A percentile compares a stretch with the other conserved stretches of the same genome.
Conservation (phyloP, 345 rosid species). For the Ceriops decandra region DNA sequence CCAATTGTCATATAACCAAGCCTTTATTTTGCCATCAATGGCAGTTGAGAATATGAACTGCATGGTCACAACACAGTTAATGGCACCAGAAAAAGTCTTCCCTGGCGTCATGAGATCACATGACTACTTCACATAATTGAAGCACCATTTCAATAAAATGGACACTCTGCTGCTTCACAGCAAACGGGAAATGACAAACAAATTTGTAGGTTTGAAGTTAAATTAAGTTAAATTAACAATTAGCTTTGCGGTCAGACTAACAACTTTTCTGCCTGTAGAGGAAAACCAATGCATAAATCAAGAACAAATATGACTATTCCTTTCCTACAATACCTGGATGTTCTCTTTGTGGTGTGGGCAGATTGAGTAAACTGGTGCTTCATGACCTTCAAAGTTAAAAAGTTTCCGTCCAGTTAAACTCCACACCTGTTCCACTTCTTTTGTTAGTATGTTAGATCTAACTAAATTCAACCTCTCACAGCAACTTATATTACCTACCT, state of each 20-base stretch:
- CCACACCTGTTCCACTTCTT: conserved; percentile 69
- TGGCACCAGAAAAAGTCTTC: not conserved
- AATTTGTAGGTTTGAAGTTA: too few species aligned
- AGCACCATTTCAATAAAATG: too few species aligned
- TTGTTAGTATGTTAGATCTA: conserved; percentile 22
- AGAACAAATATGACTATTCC: not conserved
- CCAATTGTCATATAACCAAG: conserved; percentile 78
- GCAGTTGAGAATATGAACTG: conserved; percentile 85
- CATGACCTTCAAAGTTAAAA: conserved; percentile 80
- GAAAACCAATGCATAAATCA: not conserved
- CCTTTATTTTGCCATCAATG: conserved; percentile 81
- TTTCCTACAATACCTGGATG: conserved; percentile 57
- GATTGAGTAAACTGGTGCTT: conserved; percentile 77
- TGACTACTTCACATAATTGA: too few species aligned
- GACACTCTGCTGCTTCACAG: too few species aligned
- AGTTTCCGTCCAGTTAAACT: conserved; percentile 55
- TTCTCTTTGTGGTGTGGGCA: conserved; percentile 89
- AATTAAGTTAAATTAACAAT: too few species aligned
- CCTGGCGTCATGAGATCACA: not conserved
- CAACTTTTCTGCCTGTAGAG: not conserved
- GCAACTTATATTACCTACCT: conserved; percentile 41
- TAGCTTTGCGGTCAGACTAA: not conserved
- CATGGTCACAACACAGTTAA: conserved; percentile 24
- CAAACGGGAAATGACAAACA: too few species aligned
- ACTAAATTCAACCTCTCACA: conserved; percentile 2